These are phyloP conservation scores for Fraxinus greggii DNA, from an alignment of 305 asterid genomes.

Conservation along the genomic window DNA sequence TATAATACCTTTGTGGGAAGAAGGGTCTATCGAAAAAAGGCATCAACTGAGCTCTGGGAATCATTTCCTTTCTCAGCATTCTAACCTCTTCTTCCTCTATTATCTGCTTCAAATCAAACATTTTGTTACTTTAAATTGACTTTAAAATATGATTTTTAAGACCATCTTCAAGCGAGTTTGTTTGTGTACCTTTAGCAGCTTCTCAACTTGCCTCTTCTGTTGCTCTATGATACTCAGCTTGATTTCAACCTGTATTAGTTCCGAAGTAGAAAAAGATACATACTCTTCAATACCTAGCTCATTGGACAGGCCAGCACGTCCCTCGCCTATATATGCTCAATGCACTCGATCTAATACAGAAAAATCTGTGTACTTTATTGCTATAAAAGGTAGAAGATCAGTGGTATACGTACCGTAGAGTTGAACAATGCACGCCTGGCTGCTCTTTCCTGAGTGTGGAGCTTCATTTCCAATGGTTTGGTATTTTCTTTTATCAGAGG, in stretches of 20 bases:
- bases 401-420: slow-evolving; percentile 47
- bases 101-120: slow-evolving; percentile 35
- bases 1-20: slow-evolving; percentile 62
- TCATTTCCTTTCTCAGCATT: slow-evolving; percentile 65
- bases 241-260: slow-evolving; percentile 51
- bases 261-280: not conserved
- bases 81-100: slow-evolving; percentile 77
- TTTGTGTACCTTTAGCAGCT: slow-evolving; percentile 59
- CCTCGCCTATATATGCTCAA: not conserved
- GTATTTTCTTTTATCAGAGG: slow-evolving; percentile 55
- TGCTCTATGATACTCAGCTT: slow-evolving; percentile 56
- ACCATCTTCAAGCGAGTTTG: not conserved
- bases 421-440: slow-evolving; percentile 64
- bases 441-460: slow-evolving; percentile 80
- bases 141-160: not conserved
- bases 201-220: slow-evolving; percentile 63
- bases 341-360: not conserved
- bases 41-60: slow-evolving; percentile 87
- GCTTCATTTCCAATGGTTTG: slow-evolving; percentile 58
- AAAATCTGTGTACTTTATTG: not conserved
- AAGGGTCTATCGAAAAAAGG: slow-evolving; percentile 73
- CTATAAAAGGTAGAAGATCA: not conserved
- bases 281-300: not conserved
- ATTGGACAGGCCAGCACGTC: not conserved
- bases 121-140: not conserved